Evolutionary conservation across 306 rosid species (phyloP), one percentile per base, ranked within the genome.

Genomic region (Nissolia schottii): DNA sequence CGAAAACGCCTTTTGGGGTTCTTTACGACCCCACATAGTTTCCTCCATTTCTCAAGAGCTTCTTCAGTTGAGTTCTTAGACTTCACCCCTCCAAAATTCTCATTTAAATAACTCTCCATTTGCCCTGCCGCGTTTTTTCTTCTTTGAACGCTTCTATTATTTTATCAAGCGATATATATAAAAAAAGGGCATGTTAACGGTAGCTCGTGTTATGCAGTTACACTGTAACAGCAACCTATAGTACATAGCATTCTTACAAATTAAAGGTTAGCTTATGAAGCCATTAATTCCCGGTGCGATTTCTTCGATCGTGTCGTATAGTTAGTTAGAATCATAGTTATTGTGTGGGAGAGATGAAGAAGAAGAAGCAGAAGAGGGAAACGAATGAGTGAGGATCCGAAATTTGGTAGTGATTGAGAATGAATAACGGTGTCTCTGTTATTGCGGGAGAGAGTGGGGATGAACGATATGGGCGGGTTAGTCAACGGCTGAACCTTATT

Each of bases 1-100:
- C 97, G 97, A 77, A 91, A 93, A 48, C 97, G 66, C 20, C 94
- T 56, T 63, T 87, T 93, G 43, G 92, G 96, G 73, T 93, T 90
- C 91, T 88, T 90, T 2, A 90, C 97, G 2, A 91, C 67, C 3
- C 92, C 86, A 2, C 97, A 91, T 2, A 94, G 71, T 18, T 83
- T 74, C 82, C 99, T 94, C 99, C 97, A 94, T 72, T 71, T 87
- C 73, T 77, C 83, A 68, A 94, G 85, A 64, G 81, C 77, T 75
- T 94, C 97, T 0, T 87, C 96, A 1, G 88, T 71, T 11, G 97
- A 82, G 43, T 88, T 81, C 82, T 94, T 94, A 9, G 85, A 73
- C 79, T 89, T 82, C 29, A 94, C 92, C 5, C 77, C 84, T 53
- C 81, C 91, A 56, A 91, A 94, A 77, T 84, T 84, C 77, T 93